phyloP scores from a whole-genome alignment of 345 rosid genomes.

The Lumnitzera littorea region DNA sequence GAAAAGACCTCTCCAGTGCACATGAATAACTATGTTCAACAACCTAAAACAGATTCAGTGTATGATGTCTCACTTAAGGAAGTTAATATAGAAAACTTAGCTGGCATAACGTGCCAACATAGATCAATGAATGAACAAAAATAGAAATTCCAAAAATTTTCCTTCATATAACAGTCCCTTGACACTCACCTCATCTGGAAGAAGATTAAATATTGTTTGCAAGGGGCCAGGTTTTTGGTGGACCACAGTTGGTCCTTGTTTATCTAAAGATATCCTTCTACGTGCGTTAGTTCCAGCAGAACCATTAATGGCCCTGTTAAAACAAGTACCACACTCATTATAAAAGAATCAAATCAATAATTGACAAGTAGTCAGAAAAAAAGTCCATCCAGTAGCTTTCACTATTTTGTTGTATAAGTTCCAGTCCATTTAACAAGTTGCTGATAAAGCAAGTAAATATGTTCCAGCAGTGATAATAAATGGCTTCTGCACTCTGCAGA shows the following conservation, averaged over 20 bases:
- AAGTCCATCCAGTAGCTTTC: too few species aligned
- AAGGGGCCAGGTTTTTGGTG: slow-evolving; percentile 94
- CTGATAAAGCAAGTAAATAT: too few species aligned
- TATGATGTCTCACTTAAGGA: slow-evolving; percentile 11
- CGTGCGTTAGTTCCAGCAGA: slow-evolving; percentile 64
- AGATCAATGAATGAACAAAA: background rate
- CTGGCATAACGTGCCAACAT: background rate
- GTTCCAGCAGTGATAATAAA: too few species aligned
- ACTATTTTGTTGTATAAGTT: too few species aligned
- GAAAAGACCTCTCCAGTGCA: slow-evolving; percentile 95
- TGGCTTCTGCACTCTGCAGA: too few species aligned
- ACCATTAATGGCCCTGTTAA: slow-evolving; percentile 53
- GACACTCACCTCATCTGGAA: slow-evolving; percentile 76
- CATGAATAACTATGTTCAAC: slow-evolving; percentile 90
- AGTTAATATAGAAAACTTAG: background rate
- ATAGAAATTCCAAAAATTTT: background rate
- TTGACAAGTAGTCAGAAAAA: too few species aligned
- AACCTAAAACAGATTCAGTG: slow-evolving; percentile 39
- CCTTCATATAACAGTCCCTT: slow-evolving; percentile 1
- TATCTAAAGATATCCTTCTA: slow-evolving; percentile 61
- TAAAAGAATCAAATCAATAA: background rate
- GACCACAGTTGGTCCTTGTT: slow-evolving; percentile 88
- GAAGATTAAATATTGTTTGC: slow-evolving; percentile 88
- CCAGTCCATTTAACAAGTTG: too few species aligned
- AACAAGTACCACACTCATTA: background rate